These are phyloP conservation scores for Millerozyma miso DNA, from an alignment of 805 yeast genomes.

Conservation along the genomic window DNA sequence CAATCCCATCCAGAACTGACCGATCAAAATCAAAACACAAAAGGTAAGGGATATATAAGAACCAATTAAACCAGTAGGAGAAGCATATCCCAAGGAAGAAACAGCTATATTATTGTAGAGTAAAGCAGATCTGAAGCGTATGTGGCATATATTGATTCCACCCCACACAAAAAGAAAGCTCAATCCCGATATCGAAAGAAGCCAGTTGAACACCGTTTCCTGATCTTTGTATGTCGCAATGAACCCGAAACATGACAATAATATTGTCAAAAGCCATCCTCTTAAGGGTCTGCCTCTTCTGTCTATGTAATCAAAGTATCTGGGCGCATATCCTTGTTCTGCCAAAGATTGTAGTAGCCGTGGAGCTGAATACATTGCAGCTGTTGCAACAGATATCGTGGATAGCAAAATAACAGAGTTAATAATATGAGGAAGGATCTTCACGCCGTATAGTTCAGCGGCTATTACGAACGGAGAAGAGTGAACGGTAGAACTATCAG, in stretches of 20 bases:
- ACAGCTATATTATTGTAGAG: conserved; percentile 22
- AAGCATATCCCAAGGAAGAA: conserved; percentile 28
- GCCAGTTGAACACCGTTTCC: conserved; percentile 39
- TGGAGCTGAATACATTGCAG: conserved; percentile 39
- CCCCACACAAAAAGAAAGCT: conserved; percentile 42
- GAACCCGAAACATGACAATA: conserved; percentile 33
- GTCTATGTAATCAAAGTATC: conserved; percentile 36
- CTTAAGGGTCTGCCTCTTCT: conserved; percentile 37
- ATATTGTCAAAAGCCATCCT: conserved; percentile 28
- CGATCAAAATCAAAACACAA: conserved; percentile 31
- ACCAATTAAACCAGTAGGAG: conserved; percentile 38
- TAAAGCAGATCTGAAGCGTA: conserved; percentile 38
- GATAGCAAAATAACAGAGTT: conserved; percentile 38
- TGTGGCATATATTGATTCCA: conserved; percentile 35
- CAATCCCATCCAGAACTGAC: conserved; percentile 43
- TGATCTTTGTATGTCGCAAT: conserved; percentile 39
- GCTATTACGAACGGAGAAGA: conserved; percentile 43
- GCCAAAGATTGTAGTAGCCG: conserved; percentile 39
- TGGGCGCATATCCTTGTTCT: conserved; percentile 40
- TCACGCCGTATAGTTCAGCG: conserved; percentile 35
- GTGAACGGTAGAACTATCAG: conserved; percentile 22
- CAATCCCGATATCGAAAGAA: conserved; percentile 38
- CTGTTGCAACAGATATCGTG: conserved; percentile 39
- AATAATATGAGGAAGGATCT: conserved; percentile 36
- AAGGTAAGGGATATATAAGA: conserved; percentile 30